phyloP scores from a whole-genome alignment of 306 rosid genomes.

The Castanea mollissima region DNA sequence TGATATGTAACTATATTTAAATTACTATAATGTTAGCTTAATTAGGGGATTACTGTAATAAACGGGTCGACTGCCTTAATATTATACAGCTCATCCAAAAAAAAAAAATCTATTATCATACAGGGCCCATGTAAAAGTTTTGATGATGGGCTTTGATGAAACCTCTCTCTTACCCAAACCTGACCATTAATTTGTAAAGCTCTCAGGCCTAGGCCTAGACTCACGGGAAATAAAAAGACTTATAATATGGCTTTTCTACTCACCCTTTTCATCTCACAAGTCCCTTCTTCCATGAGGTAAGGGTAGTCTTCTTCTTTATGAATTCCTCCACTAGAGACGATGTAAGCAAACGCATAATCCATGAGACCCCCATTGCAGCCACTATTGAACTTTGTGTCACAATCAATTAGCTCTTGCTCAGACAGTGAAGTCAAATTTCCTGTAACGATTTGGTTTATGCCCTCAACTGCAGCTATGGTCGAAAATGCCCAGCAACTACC shows the following conservation, averaged over 20 bases:
- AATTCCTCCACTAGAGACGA: constrained; percentile 51
- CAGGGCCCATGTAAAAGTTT: too few relatives aligned
- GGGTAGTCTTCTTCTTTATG: constrained; percentile 73
- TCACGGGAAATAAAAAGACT: not conserved
- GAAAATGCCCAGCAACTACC: constrained; percentile 88
- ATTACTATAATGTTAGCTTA: too few relatives aligned
- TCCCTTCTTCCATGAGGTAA: constrained; percentile 83
- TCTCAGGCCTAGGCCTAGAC: too few relatives aligned
- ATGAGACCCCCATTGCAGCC: constrained; percentile 77
- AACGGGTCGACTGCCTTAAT: too few relatives aligned
- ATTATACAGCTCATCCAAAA: too few relatives aligned
- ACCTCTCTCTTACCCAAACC: too few relatives aligned
- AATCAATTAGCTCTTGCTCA: constrained; percentile 65
- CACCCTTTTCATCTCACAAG: constrained; percentile 72
- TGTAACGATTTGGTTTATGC: constrained; percentile 57
- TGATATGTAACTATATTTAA: too few relatives aligned
- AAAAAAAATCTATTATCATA: too few relatives aligned
- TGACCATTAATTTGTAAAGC: too few relatives aligned
- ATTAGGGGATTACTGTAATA: too few relatives aligned
- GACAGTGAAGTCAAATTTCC: constrained; percentile 63
- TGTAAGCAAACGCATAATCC: constrained; percentile 68
- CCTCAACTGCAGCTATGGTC: constrained; percentile 64
- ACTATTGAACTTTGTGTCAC: constrained; percentile 59
- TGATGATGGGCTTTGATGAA: too few relatives aligned
- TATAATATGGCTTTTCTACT: not conserved